Evolutionary conservation across 2,329 filamentous ascomycete genomes (phyloP), one percentile per base, ranked within the genome.

Genomic region (Phoma sp.): DNA sequence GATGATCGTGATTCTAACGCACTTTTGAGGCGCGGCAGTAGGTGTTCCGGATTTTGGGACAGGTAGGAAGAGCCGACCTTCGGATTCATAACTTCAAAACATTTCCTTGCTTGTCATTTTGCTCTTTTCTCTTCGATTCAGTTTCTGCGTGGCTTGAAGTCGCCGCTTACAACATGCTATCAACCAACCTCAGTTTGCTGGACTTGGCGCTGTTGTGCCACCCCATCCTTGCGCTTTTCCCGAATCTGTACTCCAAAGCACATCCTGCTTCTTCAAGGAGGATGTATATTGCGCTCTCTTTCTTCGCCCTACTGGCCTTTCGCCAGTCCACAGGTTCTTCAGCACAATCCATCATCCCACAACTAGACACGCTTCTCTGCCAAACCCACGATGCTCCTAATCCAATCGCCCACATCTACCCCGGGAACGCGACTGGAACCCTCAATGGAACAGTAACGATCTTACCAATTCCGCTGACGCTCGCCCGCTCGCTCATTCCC

Each of bases 381-480:
- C 59, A 62, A 13, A 65, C 65, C 4, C 36, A 66, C 32, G 68
- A 71, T 40, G 67, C 67, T 51, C 75, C 78, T n/a, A 85, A 85
- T 54, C 79, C 80, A 4, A 78, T 84, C 57, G 76, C 77, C 2
- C 67, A 74, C 4, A 52, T 74, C 18, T 83, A 81, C 53, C 80
- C 80, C 2, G 70, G 74, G 27, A 75, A 78, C 25, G 75, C 79
- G 10, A 84, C 81, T 0, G 83, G 82, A 3, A 80, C 80, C 0
- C 67, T 85, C 23, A 86, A 86, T 65, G 80, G 78, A 39, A 85
- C 83, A 0, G 69, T 83, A 1, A 73, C 77, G 18, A 75, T 85
- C 33, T 66, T 85, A 2, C 82, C 82, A 2, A 83, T 85, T 27
- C 66, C 81, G 0, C 68, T 83, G 24, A 57, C 67, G 3, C 66